Conservation (phyloP, 2,329 filamentous ascomycete species). For the Xylariaceae sp. region DNA sequence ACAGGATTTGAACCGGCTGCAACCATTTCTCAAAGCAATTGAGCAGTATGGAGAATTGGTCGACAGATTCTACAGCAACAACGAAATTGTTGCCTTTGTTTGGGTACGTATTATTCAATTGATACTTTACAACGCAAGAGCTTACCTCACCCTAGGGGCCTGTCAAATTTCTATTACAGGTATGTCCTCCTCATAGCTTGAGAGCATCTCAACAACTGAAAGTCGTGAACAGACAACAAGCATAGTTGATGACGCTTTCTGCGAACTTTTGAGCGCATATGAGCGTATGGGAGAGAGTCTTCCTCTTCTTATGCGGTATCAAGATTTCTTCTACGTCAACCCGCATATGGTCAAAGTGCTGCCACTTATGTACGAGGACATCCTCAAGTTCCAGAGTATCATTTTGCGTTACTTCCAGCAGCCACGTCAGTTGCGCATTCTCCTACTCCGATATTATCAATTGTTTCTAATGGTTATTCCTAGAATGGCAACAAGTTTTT, state of each 20-base stretch:
- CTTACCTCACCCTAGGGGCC: conserved; percentile 6
- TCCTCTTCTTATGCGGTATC: conserved; percentile 29
- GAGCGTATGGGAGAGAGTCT: conserved; percentile 30
- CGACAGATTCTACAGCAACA: background rate
- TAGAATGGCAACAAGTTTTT: conserved; percentile 39
- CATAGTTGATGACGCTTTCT: background rate
- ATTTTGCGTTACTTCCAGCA: conserved; percentile 29
- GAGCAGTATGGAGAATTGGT: background rate
- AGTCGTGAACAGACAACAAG: background rate
- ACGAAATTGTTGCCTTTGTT: background rate
- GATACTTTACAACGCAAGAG: background rate
- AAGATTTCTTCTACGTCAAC: conserved; percentile 25
- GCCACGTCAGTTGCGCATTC: conserved; percentile 21
- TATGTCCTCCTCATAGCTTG: background rate
- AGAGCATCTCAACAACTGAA: background rate
- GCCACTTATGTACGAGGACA: conserved; percentile 26
- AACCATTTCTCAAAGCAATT: conserved; percentile 8
- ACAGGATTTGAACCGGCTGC: background rate
- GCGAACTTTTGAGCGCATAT: conserved; percentile 1
- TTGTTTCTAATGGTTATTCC: background rate
- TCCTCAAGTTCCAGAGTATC: conserved; percentile 30
- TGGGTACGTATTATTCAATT: background rate
- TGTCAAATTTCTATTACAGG: conserved; percentile 1
- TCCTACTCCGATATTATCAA: background rate
- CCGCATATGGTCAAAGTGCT: conserved; percentile 26